Percentiles rank a stretch among this genome's conserved stretches.
phyloP scores from a whole-genome alignment of 257 asterid species.

The Cinchona pubescens region DNA sequence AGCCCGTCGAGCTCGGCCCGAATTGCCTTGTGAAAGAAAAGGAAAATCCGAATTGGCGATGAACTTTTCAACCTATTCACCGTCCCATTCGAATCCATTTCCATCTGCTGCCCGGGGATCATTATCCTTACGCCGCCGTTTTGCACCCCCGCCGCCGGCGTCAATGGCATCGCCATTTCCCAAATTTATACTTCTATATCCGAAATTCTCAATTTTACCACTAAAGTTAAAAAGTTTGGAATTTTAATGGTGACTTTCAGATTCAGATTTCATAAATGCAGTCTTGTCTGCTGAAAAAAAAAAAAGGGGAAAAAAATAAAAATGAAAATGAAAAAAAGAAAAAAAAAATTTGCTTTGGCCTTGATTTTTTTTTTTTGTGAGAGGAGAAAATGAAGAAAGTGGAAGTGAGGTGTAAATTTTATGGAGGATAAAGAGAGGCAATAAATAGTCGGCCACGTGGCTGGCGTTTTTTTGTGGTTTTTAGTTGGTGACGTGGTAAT shows the following conservation, averaged over 20 bases:
- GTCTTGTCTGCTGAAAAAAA: neutral
- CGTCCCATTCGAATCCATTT: conserved; percentile 28
- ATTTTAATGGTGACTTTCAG: conserved; percentile 23
- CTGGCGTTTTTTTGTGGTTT: conserved; percentile 12
- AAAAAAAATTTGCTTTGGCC: too few species aligned
- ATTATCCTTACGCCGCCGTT: conserved; percentile 50
- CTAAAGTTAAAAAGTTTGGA: conserved; percentile 12
- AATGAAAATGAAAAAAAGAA: neutral
- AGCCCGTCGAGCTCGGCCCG: conserved; percentile 72
- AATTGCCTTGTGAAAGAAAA: conserved; percentile 79
- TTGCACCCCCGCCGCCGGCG: conserved; percentile 66
- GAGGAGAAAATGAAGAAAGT: conserved; percentile 12
- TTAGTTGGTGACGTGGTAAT: conserved; percentile 38
- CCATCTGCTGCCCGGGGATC: conserved; percentile 23
- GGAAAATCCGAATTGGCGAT: conserved; percentile 77
- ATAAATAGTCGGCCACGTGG: conserved; percentile 68
- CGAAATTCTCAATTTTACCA: neutral
- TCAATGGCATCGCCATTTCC: conserved; percentile 46
- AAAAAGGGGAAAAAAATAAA: neutral
- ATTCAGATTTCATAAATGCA: conserved; percentile 28
- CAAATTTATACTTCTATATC: neutral
- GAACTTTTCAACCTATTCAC: conserved; percentile 37
- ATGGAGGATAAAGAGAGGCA: conserved; percentile 67
- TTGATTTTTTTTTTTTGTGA: neutral
- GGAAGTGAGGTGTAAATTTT: conserved; percentile 19